phyloP scores from a whole-genome alignment of 305 asterid genomes.

The Withania somnifera region DNA sequence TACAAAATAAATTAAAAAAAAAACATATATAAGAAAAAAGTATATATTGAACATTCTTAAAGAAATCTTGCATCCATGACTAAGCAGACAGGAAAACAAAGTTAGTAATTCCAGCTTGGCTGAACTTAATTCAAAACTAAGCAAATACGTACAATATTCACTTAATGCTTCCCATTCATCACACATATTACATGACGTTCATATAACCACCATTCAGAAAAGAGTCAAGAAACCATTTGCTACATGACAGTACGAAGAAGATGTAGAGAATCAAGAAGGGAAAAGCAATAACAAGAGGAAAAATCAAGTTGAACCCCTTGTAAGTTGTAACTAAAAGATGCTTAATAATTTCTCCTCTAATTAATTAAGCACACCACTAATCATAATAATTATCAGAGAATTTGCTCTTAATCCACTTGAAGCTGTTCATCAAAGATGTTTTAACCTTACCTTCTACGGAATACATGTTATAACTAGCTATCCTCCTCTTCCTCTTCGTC shows the following conservation, averaged over 20 bases:
- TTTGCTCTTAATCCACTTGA: slow-evolving; percentile 87
- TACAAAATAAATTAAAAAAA: too few species aligned
- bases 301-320: not conserved
- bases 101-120: not conserved
- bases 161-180: not conserved
- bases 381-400: slow-evolving; percentile 38
- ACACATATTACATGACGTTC: not conserved
- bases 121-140: not conserved
- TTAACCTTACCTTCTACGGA: slow-evolving; percentile 71
- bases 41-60: not conserved
- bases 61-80: not conserved
- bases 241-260: not conserved
- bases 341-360: not conserved
- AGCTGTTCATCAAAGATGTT: slow-evolving; percentile 57
- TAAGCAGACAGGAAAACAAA: not conserved
- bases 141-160: not conserved
- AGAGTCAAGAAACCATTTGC: not conserved
- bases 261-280: not conserved
- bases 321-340: not conserved
- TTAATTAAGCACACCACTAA: slow-evolving; percentile 4
- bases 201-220: not conserved
- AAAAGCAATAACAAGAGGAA: not conserved
- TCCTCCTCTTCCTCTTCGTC: slow-evolving; percentile 56
- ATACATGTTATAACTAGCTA: slow-evolving; percentile 70
- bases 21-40: not conserved